A percentile compares a stretch with the other conserved stretches of the same genome.
Conservation (phyloP, 2,329 filamentous ascomycete genomes). For the Aspergillus ustus region DNA sequence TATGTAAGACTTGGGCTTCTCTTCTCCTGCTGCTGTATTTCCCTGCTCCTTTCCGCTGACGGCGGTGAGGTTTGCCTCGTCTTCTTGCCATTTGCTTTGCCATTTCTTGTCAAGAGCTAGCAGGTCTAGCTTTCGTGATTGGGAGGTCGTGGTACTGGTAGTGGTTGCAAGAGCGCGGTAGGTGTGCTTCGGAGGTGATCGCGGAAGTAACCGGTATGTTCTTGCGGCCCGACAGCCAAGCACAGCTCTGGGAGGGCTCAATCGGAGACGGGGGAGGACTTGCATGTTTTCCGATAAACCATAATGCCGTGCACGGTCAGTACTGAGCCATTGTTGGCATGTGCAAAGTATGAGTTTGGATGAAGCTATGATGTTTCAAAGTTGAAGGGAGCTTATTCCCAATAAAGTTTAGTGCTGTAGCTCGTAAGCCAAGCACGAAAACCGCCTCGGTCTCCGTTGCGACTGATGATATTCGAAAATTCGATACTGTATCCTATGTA, state of each 20-base stretch:
- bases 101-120: constrained; percentile 58
- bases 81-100: constrained; percentile 54
- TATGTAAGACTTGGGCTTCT: constrained; percentile 64
- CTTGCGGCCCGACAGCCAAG: constrained; percentile 26
- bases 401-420: constrained; percentile 9
- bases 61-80: constrained; percentile 15
- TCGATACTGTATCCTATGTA: too few species aligned
- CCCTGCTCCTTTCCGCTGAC: constrained; percentile 2
- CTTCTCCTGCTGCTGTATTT: constrained; percentile 6
- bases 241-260: constrained; percentile 25
- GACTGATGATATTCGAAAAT: too few species aligned
- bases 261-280: constrained; percentile 33
- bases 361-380: constrained; percentile 7
- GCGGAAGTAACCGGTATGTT: constrained; percentile 21
- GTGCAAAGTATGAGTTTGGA: not conserved
- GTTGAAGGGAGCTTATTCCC: not conserved
- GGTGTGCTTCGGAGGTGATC: not conserved
- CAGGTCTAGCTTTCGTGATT: constrained; percentile 45
- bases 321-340: constrained; percentile 9
- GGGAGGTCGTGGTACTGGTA: constrained; percentile 23
- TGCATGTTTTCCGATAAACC: constrained; percentile 32
- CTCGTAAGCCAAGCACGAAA: not conserved
- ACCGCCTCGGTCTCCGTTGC: too few species aligned
- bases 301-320: constrained; percentile 24
- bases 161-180: constrained; percentile 30